Evolutionary conservation across 495 filamentous ascomycete genomes (phyloP).

Genomic region (Penicillium verhagenii): DNA sequence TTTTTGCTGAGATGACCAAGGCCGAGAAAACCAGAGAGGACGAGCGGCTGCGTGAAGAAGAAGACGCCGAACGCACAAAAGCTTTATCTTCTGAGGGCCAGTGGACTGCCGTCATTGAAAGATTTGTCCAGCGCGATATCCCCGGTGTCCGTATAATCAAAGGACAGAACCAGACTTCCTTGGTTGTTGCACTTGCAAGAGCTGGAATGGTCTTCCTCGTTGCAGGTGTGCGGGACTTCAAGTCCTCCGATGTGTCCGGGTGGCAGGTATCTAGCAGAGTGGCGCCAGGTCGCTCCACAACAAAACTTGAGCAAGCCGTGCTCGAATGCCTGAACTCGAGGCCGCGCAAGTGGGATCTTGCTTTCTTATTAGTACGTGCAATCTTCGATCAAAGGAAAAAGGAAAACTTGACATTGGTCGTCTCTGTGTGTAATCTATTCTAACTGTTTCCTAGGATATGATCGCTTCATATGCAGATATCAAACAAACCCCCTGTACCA

Average conservation of each 20-base stretch:
- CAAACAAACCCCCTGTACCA: constrained; percentile 38
- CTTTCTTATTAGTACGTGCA: constrained; percentile 35
- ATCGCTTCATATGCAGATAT: constrained; percentile 42
- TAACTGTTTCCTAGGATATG: constrained; percentile 34
- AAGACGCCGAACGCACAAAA: constrained; percentile 29
- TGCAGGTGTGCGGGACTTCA: constrained; percentile 17
- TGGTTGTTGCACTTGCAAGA: constrained; percentile 31
- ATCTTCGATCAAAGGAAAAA: not conserved
- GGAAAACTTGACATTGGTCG: not conserved
- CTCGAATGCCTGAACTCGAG: constrained; percentile 36
- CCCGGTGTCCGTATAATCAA: constrained; percentile 31
- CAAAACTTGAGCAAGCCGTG: constrained; percentile 36
- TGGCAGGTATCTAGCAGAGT: constrained; percentile 35
- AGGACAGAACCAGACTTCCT: constrained; percentile 21
- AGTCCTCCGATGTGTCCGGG: constrained; percentile 21
- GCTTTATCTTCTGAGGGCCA: constrained; percentile 29
- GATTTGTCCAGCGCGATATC: constrained; percentile 24
- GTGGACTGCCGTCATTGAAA: constrained; percentile 34
- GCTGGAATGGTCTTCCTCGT: constrained; percentile 38
- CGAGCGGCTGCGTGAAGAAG: constrained; percentile 22
- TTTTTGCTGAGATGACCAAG: constrained; percentile 33
- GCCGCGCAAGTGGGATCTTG: constrained; percentile 43
- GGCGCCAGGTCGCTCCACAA: constrained; percentile 15
- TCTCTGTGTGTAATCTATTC: constrained; percentile 5
- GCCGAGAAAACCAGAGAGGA: constrained; percentile 29